phyloP scores from a whole-genome alignment of 1,284 basidiomycete genomes.

The Cryptococcus neoformans region DNA sequence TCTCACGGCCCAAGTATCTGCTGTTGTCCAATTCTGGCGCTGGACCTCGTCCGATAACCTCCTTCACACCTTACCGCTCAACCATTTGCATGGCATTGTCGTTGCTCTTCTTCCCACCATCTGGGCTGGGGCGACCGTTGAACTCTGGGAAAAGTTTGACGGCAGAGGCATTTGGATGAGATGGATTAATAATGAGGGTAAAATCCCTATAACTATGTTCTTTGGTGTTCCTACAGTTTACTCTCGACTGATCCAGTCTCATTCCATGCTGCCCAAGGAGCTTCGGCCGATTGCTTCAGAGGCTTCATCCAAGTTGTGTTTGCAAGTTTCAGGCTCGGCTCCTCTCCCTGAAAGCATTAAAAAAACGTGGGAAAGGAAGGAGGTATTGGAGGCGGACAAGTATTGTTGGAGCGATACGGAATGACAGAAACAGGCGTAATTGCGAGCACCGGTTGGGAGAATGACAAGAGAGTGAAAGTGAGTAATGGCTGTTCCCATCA shows the following conservation, averaged over 20 bases:
- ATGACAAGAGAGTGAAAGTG: conserved; percentile 32
- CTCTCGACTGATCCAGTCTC: conserved; percentile 29
- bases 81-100: conserved; percentile 45
- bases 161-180: conserved; percentile 29
- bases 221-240: conserved; percentile 37
- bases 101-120: conserved; percentile 42
- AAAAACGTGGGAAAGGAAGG: conserved; percentile 29
- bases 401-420: conserved; percentile 43
- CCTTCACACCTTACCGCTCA: conserved; percentile 37
- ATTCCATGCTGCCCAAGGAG: conserved; percentile 17
- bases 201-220: conserved; percentile 32
- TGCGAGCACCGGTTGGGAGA: conserved; percentile 39
- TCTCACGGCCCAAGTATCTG: conserved; percentile 34
- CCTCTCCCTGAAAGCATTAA: conserved; percentile 42
- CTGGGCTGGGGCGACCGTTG: conserved; percentile 43
- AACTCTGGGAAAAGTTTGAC: conserved; percentile 42
- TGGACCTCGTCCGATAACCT: conserved; percentile 32
- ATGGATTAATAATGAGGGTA: conserved; percentile 28
- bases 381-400: conserved; percentile 39
- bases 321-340: conserved; percentile 44
- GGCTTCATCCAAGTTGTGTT: conserved; percentile 33
- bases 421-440: conserved; percentile 49
- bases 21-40: conserved; percentile 34
- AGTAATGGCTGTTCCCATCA: background rate
- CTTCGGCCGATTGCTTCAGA: conserved; percentile 22